Base-by-base conservation (phyloP, 768 basidiomycete genomes). In the Phlebiopsis flavidoalba region DNA sequence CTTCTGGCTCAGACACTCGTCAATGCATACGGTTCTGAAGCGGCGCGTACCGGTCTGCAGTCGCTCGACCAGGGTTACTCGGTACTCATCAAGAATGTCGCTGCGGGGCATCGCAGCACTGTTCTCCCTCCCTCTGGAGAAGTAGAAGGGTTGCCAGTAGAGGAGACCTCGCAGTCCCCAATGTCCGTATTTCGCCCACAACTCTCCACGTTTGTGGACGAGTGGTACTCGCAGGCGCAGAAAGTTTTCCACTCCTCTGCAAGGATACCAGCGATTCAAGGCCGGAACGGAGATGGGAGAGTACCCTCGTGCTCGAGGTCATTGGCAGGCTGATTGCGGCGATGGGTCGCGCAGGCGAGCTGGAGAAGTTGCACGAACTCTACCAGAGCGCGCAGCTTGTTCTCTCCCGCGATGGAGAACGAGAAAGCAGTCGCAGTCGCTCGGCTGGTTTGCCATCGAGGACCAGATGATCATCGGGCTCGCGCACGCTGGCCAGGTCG, bases 381-480 rank as follows among this genome's bases (percentile, higher is more conserved):
- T 97, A 98, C 73, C 74, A 77, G 19, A 75, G 83, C 24, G 86
- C 87, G 8, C 93, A 95, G 72, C 69, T 69, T 12, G 74, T 88
- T 1, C 70, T 96, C 21, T 67, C n/a, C 76, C 4, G 70, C 77
- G 0, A 63, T 85, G 37, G 75, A 79, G 64, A 56, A 70, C 36
- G 69, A 75, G 67, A 78, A n/a, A 81, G 65, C 71, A 76, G 0
- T 72, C 74, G 67, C 88, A 88, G 67, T 72, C 79, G 14, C 66
- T 71, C 21, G 78, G 79, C 1, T 98, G 95, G 95, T 83, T 86
- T 70, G 67, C 73, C 26, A 75, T 98, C 47, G 96, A 98, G 71
- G 89, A 96, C 71, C 79, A 82, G 60, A 98, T 98, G 94, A 80
- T 98, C 63, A 84, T 92, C 59, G 93, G 89, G 0, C 79, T 86